Evolutionary conservation across 352 stramenopile genomes (phyloP).

Genomic region (Pythium rhizo-oryzae): DNA sequence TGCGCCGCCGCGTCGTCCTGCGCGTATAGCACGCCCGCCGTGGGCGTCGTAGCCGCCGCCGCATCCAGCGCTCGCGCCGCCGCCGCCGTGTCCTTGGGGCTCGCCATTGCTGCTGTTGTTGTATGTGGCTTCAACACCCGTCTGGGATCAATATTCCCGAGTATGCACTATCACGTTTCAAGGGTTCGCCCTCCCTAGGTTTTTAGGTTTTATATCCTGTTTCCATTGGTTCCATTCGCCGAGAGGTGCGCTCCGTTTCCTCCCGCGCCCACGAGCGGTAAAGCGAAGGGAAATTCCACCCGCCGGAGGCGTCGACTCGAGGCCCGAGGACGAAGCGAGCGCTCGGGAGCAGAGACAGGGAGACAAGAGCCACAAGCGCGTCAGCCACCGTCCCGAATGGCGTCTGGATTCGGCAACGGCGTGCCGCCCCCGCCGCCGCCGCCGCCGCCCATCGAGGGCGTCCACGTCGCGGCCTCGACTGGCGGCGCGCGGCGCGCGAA

Average conservation of each 20-base stretch:
- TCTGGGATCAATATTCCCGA: not conserved
- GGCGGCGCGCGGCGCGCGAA: not conserved
- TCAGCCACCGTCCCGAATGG: constrained; percentile 17
- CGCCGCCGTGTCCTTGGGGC: constrained; percentile 22
- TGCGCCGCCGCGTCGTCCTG: not conserved
- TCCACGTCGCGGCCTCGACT: constrained; percentile 22
- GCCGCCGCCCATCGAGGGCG: constrained; percentile 26
- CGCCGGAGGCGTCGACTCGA: not conserved
- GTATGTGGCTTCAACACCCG: not conserved
- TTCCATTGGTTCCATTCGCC: constrained; percentile 31
- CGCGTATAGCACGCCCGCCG: not conserved
- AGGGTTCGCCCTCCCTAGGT: constrained; percentile 11
- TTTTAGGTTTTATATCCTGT: constrained; percentile 32
- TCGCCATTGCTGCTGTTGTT: constrained; percentile 23
- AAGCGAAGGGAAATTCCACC: constrained; percentile 15
- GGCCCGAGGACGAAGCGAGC: not conserved
- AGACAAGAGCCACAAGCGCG: not conserved
- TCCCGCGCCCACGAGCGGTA: constrained; percentile 6
- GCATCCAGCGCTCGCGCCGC: not conserved
- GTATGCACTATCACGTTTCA: constrained; percentile 32
- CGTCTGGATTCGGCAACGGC: constrained; percentile 25
- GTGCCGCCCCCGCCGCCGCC: constrained; percentile 29
- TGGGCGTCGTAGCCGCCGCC: constrained; percentile 1
- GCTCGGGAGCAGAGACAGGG: not conserved
- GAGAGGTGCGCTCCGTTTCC: constrained; percentile 2